Evolutionary conservation across 306 rosid genomes (phyloP).

Genomic region (Sicyos baderoa): DNA sequence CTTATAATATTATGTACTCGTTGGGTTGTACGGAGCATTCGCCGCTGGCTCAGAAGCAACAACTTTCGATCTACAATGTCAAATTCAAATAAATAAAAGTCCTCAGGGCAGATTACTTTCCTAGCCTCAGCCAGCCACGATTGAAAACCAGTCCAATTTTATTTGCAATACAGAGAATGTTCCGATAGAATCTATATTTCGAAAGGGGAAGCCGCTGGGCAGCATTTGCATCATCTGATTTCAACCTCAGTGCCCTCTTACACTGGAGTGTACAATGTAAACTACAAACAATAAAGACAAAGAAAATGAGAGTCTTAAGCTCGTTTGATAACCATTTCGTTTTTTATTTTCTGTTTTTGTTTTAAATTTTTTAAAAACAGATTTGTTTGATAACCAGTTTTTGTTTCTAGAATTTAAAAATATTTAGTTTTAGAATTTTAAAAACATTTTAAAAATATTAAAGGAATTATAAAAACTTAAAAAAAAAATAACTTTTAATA

Average conservation of each 20-base stretch:
- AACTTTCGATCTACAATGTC: conserved; percentile 4
- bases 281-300: not conserved
- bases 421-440: too few relatives aligned
- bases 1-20: not conserved
- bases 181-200: conserved; percentile 53
- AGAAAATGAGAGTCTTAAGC: not conserved
- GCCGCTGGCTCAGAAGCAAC: not conserved
- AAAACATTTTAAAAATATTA: too few relatives aligned
- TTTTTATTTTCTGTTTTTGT: too few relatives aligned
- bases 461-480: too few relatives aligned
- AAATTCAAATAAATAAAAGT: not conserved
- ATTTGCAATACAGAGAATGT: conserved; percentile 81
- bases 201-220: conserved; percentile 62
- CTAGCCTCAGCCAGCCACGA: conserved; percentile 96
- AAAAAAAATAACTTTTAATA: too few relatives aligned
- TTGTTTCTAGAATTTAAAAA: too few relatives aligned
- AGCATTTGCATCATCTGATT: conserved; percentile 85
- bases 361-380: too few relatives aligned
- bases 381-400: too few relatives aligned
- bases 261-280: conserved; percentile 48
- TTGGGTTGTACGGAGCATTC: not conserved
- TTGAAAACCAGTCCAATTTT: conserved; percentile 93
- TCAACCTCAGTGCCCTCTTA: conserved; percentile 50
- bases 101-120: conserved; percentile 53
- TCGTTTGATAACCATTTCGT: too few relatives aligned